Evolutionary conservation across 1,284 basidiomycete genomes (phyloP).

Genomic region (Sporisorium scitamineum): DNA sequence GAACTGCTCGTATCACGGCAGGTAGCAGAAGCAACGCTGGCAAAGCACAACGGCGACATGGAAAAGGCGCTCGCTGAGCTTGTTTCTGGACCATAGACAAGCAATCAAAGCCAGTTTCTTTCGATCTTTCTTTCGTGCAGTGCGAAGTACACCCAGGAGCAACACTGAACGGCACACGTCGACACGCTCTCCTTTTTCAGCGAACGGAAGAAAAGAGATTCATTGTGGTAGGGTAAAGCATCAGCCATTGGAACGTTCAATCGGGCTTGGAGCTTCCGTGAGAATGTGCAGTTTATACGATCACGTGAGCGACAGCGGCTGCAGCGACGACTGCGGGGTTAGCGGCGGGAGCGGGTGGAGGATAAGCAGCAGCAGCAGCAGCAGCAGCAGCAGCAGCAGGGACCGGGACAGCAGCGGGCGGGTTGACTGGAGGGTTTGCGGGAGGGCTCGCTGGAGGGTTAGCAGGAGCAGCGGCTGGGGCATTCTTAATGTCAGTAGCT

Average conservation of each 20-base stretch:
- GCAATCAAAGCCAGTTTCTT: neutral
- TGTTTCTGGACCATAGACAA: slow-evolving; percentile 25
- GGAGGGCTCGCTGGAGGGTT: neutral
- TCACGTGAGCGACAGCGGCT: neutral
- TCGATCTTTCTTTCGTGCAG: neutral
- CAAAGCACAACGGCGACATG: slow-evolving; percentile 50
- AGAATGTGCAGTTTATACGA: neutral
- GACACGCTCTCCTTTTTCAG: neutral
- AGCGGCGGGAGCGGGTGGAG: neutral
- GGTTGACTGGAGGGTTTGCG: neutral
- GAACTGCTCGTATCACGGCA: slow-evolving; percentile 47
- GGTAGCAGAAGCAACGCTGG: slow-evolving; percentile 50
- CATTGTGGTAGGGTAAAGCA: too few species aligned
- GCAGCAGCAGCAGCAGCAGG: neutral
- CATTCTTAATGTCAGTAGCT: neutral
- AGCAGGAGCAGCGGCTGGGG: neutral
- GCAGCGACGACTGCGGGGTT: neutral
- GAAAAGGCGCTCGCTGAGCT: slow-evolving; percentile 41
- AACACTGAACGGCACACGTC: neutral
- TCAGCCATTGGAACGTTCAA: too few species aligned
- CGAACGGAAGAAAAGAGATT: too few species aligned
- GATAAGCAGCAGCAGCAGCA: neutral
- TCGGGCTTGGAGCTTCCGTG: too few species aligned
- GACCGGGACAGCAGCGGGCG: slow-evolving; percentile 2
- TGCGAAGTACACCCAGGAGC: too few species aligned